Evolutionary conservation across 768 basidiomycete genomes (phyloP), one percentile per base, ranked within the genome.

Genomic region (Tricholoma flavovirens): DNA sequence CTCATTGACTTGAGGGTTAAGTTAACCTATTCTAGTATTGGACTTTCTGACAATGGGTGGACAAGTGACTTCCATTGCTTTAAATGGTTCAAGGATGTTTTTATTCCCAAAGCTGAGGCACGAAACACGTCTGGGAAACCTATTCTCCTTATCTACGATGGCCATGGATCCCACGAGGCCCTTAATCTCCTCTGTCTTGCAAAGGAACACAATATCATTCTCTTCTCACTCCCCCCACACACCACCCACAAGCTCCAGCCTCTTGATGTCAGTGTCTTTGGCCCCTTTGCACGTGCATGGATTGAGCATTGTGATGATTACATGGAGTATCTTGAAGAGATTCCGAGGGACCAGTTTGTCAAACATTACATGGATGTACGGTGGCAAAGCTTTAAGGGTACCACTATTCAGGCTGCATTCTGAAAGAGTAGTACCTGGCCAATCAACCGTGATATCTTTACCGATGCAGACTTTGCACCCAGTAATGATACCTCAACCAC

Each of bases 221-320:
- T 77, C 8, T 67, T 72, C 46, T 67, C 58, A n/a, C 66, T 78
- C 74, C n/a, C n/a, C n/a, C n/a, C n/a, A n/a, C n/a, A n/a, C n/a
- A n/a, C n/a, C n/a, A n/a, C n/a, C n/a, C n/a, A n/a, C n/a, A n/a
- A n/a, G n/a, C n/a, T n/a, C n/a, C n/a, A n/a, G n/a, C n/a, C n/a
- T n/a, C n/a, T n/a, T 26, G 71, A 79, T 66, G 72, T 77, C 52
- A 70, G 69, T 3, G 62, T 73, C 32, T 79, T 77, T 60, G 65
- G 62, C 0, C 70, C 69, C 0, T 40, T 75, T 1, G 55, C 66
- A 45, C 15, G n/a, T 1, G 49, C 42, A 26, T 78, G 74, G 73
- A 35, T 48, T 8, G 52, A 59, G 9, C 56, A 57, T 22, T 50
- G 52, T 3, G 46, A 42, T 42, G 40, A 42, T 12, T 42, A 42